Conservation (phyloP, 768 basidiomycete species). For the Pleurotus ostreatus region DNA sequence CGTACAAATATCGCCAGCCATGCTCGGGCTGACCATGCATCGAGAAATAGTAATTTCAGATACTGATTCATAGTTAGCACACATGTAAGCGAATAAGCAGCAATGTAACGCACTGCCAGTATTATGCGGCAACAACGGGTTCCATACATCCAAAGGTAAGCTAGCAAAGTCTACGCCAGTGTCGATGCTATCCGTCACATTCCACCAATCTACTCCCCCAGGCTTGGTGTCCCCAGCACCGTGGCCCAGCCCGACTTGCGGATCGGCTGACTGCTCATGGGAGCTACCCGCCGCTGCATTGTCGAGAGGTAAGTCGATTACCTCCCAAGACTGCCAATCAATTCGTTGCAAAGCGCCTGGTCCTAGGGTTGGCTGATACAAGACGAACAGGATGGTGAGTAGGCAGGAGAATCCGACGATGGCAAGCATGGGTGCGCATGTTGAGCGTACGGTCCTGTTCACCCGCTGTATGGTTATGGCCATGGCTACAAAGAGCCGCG, state of each 20-base stretch:
- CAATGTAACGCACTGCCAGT: slow-evolving; percentile 58
- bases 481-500: slow-evolving; percentile 28
- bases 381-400: slow-evolving; percentile 73
- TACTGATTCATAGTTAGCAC: slow-evolving; percentile 36
- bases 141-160: slow-evolving; percentile 78
- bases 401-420: slow-evolving; percentile 66
- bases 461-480: slow-evolving; percentile 35
- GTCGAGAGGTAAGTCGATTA: slow-evolving; percentile 34
- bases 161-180: slow-evolving; percentile 52
- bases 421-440: slow-evolving; percentile 56
- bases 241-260: slow-evolving; percentile 13
- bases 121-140: slow-evolving; percentile 68
- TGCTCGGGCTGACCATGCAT: slow-evolving; percentile 62
- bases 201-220: slow-evolving; percentile 64
- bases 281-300: slow-evolving; percentile 6
- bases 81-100: too few species aligned
- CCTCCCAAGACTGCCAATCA: slow-evolving; percentile 90
- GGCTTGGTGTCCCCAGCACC: slow-evolving; percentile 9
- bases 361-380: slow-evolving; percentile 75
- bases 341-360: slow-evolving; percentile 69
- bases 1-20: slow-evolving; percentile 56
- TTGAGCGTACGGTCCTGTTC: slow-evolving; percentile 48
- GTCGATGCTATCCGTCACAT: slow-evolving; percentile 41
- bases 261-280: slow-evolving; percentile 6
- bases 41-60: slow-evolving; percentile 73